Evolutionary conservation across 176 grass and related monocot species (phyloP).

Genomic region (Tillandsia leiboldiana): DNA sequence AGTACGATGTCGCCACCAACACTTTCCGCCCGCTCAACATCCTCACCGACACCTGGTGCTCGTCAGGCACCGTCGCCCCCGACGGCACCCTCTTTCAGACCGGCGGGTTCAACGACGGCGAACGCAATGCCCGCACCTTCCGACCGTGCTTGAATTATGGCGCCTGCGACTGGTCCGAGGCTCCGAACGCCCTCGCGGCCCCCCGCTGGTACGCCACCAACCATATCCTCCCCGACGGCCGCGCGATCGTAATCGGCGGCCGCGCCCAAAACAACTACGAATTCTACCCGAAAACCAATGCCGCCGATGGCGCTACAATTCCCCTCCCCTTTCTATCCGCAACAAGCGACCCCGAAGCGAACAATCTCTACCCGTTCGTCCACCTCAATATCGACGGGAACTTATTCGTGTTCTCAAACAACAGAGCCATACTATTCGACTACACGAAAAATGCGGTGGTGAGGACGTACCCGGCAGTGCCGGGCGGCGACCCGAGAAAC

Average conservation of each 20-base stretch:
- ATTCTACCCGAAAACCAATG: constrained; percentile 48
- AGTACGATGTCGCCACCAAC: constrained; percentile 46
- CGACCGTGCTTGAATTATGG: constrained; percentile 17
- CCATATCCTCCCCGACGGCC: constrained; percentile 78
- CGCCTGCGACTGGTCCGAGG: constrained; percentile 57
- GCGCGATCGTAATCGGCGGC: constrained; percentile 57
- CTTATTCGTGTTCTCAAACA: constrained; percentile 78
- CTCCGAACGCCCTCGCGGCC: constrained; percentile 35
- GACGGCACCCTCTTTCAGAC: constrained; percentile 71
- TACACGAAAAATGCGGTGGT: constrained; percentile 54
- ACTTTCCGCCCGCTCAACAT: constrained; percentile 34
- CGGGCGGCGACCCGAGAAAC: constrained; percentile 59
- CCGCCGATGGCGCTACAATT: constrained; percentile 17
- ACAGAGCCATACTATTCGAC: constrained; percentile 56
- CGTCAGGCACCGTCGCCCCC: constrained; percentile 54
- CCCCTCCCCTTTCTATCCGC: constrained; percentile 31
- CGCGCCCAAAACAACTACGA: constrained; percentile 61
- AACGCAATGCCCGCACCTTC: constrained; percentile 48
- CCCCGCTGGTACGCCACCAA: constrained; percentile 74
- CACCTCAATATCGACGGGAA: constrained; percentile 77
- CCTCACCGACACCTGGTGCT: constrained; percentile 83
- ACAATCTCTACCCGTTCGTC: constrained; percentile 82
- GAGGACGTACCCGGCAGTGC: constrained; percentile 35
- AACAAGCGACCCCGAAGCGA: constrained; percentile 54
- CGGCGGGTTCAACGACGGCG: constrained; percentile 67